Percentiles rank a stretch among this genome's conserved stretches.
These are phyloP conservation scores for Karstenula rhodostoma DNA, from an alignment of 2,329 filamentous ascomycete species.

Conservation along the genomic window DNA sequence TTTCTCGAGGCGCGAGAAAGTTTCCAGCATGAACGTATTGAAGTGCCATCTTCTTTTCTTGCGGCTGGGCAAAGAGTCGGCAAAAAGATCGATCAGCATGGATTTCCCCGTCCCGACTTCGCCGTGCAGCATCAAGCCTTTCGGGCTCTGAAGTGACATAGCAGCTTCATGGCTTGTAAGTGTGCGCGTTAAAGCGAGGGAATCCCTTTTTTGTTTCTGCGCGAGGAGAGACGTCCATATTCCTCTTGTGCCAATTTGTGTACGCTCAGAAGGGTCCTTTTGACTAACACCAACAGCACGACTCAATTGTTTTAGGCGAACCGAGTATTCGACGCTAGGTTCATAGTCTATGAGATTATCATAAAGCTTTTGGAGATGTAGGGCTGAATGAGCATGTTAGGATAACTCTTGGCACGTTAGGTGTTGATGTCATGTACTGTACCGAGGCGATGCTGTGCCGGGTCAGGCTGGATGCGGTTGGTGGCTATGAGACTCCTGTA, in stretches of 20 bases:
- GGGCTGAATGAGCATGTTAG: conserved; percentile 54
- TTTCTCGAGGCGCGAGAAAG: conserved; percentile 74
- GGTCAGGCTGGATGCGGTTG: conserved; percentile 72
- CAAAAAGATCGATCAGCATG: conserved; percentile 85
- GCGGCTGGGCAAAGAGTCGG: conserved; percentile 75
- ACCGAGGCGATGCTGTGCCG: conserved; percentile 72
- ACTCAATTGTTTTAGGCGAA: conserved; percentile 69
- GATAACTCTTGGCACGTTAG: conserved; percentile 29
- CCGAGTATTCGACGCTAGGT: conserved; percentile 73
- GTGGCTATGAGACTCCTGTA: conserved; percentile 76
- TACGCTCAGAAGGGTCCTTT: conserved; percentile 26
- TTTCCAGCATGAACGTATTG: conserved; percentile 85
- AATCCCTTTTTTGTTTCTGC: conserved; percentile 61
- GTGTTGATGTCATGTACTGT: conserved; percentile 45
- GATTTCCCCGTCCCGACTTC: conserved; percentile 86
- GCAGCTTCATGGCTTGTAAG: conserved; percentile 76
- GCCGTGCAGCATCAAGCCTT: conserved; percentile 78
- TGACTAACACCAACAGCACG: conserved; percentile 47
- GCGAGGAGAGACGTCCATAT: conserved; percentile 66
- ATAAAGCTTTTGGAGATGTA: conserved; percentile 81
- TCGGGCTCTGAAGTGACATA: conserved; percentile 74
- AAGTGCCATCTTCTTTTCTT: conserved; percentile 83
- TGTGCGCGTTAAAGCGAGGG: conserved; percentile 71
- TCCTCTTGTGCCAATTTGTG: conserved; percentile 45
- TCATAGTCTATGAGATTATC: conserved; percentile 79